Evolutionary conservation across 495 filamentous ascomycete genomes (phyloP).

Genomic region (Penicillium canescens): DNA sequence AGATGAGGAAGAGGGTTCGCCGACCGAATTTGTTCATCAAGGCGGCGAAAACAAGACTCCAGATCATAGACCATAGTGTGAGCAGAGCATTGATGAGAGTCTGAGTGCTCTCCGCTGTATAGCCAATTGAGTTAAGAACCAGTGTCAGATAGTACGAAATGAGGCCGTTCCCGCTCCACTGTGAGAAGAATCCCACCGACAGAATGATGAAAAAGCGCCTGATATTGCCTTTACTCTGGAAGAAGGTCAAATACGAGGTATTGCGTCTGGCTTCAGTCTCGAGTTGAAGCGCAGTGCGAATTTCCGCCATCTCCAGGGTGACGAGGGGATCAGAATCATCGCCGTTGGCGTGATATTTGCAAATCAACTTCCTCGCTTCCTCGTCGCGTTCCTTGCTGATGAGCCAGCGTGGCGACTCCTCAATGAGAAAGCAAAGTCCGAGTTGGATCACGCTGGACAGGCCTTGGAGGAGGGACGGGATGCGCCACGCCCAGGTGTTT

Average conservation of each 20-base stretch:
- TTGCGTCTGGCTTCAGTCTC: slow-evolving; percentile 29
- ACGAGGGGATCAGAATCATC: slow-evolving; percentile 16
- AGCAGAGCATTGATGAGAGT: slow-evolving; percentile 30
- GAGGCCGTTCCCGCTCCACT: slow-evolving; percentile 13
- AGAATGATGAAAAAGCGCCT: slow-evolving; percentile 8
- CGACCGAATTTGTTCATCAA: slow-evolving; percentile 59
- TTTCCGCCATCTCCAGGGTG: slow-evolving; percentile 28
- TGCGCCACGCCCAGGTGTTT: slow-evolving; percentile 47
- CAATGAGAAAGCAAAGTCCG: slow-evolving; percentile 36
- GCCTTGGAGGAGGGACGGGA: slow-evolving; percentile 63
- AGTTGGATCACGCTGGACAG: slow-evolving; percentile 41
- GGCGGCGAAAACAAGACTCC: slow-evolving; percentile 51
- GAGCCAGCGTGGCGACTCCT: slow-evolving; percentile 39
- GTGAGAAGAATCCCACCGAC: slow-evolving; percentile 7
- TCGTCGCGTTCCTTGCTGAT: slow-evolving; percentile 34
- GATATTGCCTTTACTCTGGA: slow-evolving; percentile 5
- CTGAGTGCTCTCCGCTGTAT: slow-evolving; percentile 28
- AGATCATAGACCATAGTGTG: slow-evolving; percentile 42
- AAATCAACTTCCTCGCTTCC: slow-evolving; percentile 46
- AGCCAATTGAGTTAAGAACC: slow-evolving; percentile 37
- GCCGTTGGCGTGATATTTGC: slow-evolving; percentile 36
- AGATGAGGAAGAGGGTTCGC: slow-evolving; percentile 55
- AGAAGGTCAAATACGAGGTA: slow-evolving; percentile 16
- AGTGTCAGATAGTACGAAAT: slow-evolving; percentile 50
- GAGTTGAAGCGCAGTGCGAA: slow-evolving; percentile 23